Base-by-base conservation (phyloP, 2,329 filamentous ascomycete species). In the Diaporthe citriasiana region DNA sequence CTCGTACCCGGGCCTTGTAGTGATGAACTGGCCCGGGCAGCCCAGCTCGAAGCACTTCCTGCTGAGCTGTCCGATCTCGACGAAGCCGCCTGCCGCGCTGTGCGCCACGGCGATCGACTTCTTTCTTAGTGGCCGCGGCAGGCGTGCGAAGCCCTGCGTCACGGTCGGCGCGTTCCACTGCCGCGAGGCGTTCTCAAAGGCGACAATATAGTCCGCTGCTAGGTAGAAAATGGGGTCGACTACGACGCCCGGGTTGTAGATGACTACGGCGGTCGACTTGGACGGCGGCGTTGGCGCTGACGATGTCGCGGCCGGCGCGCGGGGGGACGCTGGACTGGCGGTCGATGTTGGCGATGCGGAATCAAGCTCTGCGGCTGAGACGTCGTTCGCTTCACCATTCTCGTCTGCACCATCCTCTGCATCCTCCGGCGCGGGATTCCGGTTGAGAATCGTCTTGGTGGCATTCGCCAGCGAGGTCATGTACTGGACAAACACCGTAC, bases 171-270 rank as follows among this genome's bases (percentile, higher is more conserved):
- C 70, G 45, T 71, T 42, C 77, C 77, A 79, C 60, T 74, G 71
- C 7, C 42, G 47, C 13, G 72, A 74, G 33, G 56, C 60, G 57
- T 79, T 78, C 79, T 87, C 86, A 71, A 87, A 87, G 19, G 85
- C 83, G 40, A 86, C 83, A 8, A 85, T 82, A 75, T 82, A 84
- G 79, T 87, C 84, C 38, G 84, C 83, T 1, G 79, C 80, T 50
- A 81, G 76, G 72, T 85, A 80, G 77, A 84, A 87, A 40, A 79
- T 80, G 68, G 80, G 78, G 73, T 83, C 82, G 4, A 85, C 83
- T 19, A 86, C 80, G 8, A 82, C 81, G 33, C 86, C 86, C 6
- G 85, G 86, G 74, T 87, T 87, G 77, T 86, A 84, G 45, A 86
- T 81, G 59, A 86, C 75, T 12, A 75, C 63, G 17, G 71, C 72